Evolutionary conservation across 2,329 filamentous ascomycete species (phyloP).

Genomic region (Xylaria sp.): DNA sequence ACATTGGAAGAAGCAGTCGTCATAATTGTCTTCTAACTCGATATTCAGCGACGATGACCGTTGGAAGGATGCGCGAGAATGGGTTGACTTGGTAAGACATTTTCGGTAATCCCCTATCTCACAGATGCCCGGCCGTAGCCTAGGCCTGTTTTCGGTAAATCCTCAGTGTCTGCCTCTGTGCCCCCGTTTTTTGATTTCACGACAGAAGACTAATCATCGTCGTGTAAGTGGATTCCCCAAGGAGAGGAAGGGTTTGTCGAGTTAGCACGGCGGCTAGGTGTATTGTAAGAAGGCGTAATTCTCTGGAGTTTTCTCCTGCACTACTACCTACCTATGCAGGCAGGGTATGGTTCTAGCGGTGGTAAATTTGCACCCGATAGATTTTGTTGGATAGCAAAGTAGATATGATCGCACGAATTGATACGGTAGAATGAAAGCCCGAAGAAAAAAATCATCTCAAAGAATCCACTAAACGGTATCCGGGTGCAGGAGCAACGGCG

Average conservation of each 20-base stretch:
- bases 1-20: conserved; percentile 16
- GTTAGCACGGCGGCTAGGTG: conserved; percentile 59
- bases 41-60: conserved; percentile 55
- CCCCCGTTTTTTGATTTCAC: neutral
- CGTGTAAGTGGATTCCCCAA: conserved; percentile 59
- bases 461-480: neutral
- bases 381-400: neutral
- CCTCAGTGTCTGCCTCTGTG: neutral
- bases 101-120: neutral
- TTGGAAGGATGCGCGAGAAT: conserved; percentile 63
- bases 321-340: neutral
- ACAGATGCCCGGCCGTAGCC: neutral
- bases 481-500: neutral
- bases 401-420: neutral
- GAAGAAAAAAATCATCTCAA: neutral
- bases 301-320: neutral
- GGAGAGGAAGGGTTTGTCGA: conserved; percentile 63
- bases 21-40: conserved; percentile 9
- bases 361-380: neutral
- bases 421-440: neutral
- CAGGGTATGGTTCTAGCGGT: neutral
- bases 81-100: conserved; percentile 67
- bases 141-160: neutral
- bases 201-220: conserved; percentile 16
- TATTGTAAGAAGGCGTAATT: conserved; percentile 33